Base-by-base conservation (phyloP, 2,329 filamentous ascomycete genomes). In the Aspergillus tanneri region DNA sequence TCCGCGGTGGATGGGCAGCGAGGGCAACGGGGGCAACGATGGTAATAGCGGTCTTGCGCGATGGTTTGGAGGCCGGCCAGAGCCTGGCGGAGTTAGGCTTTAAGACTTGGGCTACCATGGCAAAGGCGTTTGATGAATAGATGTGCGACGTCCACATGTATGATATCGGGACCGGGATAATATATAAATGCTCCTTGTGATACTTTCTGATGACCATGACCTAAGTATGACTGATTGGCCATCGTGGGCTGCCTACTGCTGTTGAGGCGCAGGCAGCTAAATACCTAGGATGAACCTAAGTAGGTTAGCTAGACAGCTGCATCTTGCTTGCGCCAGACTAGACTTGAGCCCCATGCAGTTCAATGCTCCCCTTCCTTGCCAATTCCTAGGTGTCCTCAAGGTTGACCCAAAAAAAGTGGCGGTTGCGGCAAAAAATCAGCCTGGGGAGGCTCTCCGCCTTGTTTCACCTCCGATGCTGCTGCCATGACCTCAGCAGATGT, bases 1-100 rank as follows among this genome's bases (percentile, higher is more conserved):
- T 63, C 90, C 89, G 4, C 86, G 84, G 60, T 95, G 90, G 90
- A 87, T 93, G 82, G 81, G 82, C 14, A 81, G 80, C 19, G 79
- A 81, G 43, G 77, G 77, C 14, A 81, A 80, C 19, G 79, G 81
- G 43, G 77, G 77, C 9, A 58, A 49, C 47, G 61, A 58, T 36
- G 58, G 47, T 25, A 63, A 57, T 50, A 61, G 58, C 21, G 63
- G 69, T 27, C 59, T 73, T 19, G 61, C 65, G 2, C 57, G 71
- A 42, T 64, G 70, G 56, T 72, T 74, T 57, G 70, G 72, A 27
- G 69, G 69, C 14, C 63, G 70, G 40, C 62, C 68, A 23, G 58
- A 63, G 25, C 63, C 71, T 55, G 72, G 72, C 36, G 61, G 65
- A n/a, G 56, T 74, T 38, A 63, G 70, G 42, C 55, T 74, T n/a